Evolutionary conservation across 192 early-diverging fungal genomes (phyloP).

Genomic region (Lobulomyces angularis): DNA sequence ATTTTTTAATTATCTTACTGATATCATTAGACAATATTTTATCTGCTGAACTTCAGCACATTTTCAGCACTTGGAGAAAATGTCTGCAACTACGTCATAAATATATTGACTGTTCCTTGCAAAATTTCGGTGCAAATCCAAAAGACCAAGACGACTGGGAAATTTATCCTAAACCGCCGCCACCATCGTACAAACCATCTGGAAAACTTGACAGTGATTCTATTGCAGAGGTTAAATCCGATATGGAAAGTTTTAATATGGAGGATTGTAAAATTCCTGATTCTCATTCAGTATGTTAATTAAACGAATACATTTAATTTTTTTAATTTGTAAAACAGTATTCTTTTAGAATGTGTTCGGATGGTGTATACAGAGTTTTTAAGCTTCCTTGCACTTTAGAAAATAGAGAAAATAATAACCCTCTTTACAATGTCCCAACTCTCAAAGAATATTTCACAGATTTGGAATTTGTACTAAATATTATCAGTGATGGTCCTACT

Average conservation of each 20-base stretch:
- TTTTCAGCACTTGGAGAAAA: conserved; percentile 48
- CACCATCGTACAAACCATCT: conserved; percentile 43
- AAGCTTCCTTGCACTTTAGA: conserved; percentile 4
- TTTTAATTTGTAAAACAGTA: neutral
- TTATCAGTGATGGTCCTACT: conserved; percentile 76
- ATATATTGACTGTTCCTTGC: conserved; percentile 65
- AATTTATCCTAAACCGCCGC: conserved; percentile 77
- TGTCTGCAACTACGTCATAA: conserved; percentile 71
- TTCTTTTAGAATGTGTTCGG: neutral
- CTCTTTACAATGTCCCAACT: conserved; percentile 44
- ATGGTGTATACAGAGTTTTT: neutral
- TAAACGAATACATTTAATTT: conserved; percentile 3
- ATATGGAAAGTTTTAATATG: conserved; percentile 23
- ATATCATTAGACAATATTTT: conserved; percentile 34
- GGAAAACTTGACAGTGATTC: neutral
- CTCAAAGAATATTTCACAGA: conserved; percentile 79
- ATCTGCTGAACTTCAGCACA: conserved; percentile 42
- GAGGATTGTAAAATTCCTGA: conserved; percentile 24
- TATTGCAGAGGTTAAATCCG: conserved; percentile 1
- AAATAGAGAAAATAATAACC: conserved; percentile 5
- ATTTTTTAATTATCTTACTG: conserved; percentile 12
- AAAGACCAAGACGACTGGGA: conserved; percentile 64
- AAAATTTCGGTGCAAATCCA: conserved; percentile 71
- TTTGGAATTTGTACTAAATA: conserved; percentile 61
- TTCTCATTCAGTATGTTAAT: conserved; percentile 2